Evolutionary conservation across 371 early-diverging fungal species (phyloP).

Genomic region (Gilbertella persicaria): DNA sequence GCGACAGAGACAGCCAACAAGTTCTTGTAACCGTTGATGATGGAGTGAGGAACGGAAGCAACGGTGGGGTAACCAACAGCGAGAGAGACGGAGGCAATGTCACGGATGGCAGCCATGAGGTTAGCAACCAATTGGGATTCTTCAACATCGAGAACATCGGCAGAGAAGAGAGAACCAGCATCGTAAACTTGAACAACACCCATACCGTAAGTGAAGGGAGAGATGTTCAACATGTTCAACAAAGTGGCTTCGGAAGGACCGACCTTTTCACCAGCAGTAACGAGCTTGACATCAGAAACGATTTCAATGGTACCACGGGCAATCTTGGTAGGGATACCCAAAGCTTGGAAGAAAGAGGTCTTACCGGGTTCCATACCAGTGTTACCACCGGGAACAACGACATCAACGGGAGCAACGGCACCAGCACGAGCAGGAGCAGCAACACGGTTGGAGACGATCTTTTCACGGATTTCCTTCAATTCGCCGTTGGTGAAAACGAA

Average conservation of each 20-base stretch:
- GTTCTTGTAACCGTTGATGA: slow-evolving; percentile 97
- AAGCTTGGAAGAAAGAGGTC: slow-evolving; percentile 99
- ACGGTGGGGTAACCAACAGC: slow-evolving; percentile 91
- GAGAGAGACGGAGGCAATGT: slow-evolving; percentile 93
- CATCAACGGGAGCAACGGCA: slow-evolving; percentile 96
- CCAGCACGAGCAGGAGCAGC: slow-evolving; percentile 98
- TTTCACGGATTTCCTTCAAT: slow-evolving; percentile 92
- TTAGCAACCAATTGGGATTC: slow-evolving; percentile 79
- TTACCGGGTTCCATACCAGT: slow-evolving; percentile 99
- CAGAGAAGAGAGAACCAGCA: slow-evolving; percentile 88
- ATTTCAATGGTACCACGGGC: slow-evolving; percentile 99
- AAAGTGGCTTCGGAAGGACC: slow-evolving; percentile 98
- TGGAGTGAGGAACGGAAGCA: slow-evolving; percentile 96
- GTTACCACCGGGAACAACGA: slow-evolving; percentile 95
- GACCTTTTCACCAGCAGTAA: slow-evolving; percentile 92
- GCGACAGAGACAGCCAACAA: slow-evolving; percentile 86
- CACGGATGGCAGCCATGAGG: slow-evolving; percentile 78
- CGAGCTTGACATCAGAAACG: slow-evolving; percentile 90
- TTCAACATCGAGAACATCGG: slow-evolving; percentile 91
- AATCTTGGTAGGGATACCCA: slow-evolving; percentile 99
- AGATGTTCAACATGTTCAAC: slow-evolving; percentile 99
- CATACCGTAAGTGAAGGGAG: slow-evolving; percentile 99
- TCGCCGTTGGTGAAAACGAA: slow-evolving; percentile 99
- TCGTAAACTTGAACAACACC: slow-evolving; percentile 93
- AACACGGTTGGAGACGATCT: slow-evolving; percentile 91